These are phyloP conservation scores for Arthrobotrys sinensis DNA, from an alignment of 2,329 filamentous ascomycete genomes.

Conservation along the genomic window DNA sequence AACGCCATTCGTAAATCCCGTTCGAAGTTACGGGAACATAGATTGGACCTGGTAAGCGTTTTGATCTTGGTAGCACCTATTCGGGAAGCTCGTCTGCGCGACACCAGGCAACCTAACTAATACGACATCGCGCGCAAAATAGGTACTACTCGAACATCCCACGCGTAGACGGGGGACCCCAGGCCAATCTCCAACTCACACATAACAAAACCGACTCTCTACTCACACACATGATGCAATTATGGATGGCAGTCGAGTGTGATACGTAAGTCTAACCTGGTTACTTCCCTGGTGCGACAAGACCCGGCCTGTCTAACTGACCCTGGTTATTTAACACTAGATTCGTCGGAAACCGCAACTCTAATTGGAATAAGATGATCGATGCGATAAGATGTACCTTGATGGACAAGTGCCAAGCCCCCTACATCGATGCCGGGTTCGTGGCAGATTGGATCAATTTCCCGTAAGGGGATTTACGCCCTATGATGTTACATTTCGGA, in stretches of 20 bases:
- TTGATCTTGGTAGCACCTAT: background rate
- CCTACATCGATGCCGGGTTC: conserved; percentile 55
- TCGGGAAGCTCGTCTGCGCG: background rate
- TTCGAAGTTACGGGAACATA: conserved; percentile 40
- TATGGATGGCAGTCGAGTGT: conserved; percentile 58
- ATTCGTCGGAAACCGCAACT: conserved; percentile 57
- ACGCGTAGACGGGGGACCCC: conserved; percentile 48
- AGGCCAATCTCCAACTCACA: conserved; percentile 37
- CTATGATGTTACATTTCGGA: background rate
- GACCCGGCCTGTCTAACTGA: conserved; percentile 3
- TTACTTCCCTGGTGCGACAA: background rate
- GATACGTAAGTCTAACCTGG: conserved; percentile 49
- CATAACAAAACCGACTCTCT: conserved; percentile 57
- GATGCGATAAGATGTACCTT: conserved; percentile 52
- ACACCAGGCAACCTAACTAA: conserved; percentile 7
- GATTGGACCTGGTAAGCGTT: conserved; percentile 56
- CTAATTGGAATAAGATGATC: conserved; percentile 59
- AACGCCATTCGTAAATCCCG: conserved; percentile 48
- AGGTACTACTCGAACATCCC: conserved; percentile 58
- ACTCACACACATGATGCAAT: conserved; percentile 55
- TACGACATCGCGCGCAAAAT: background rate
- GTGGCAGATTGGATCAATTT: conserved; percentile 58
- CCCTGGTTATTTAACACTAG: conserved; percentile 8
- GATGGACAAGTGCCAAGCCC: conserved; percentile 53
- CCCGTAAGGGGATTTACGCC: conserved; percentile 24